Evolutionary conservation across 345 rosid genomes (phyloP).

Genomic region (Streptanthus diversifolius): DNA sequence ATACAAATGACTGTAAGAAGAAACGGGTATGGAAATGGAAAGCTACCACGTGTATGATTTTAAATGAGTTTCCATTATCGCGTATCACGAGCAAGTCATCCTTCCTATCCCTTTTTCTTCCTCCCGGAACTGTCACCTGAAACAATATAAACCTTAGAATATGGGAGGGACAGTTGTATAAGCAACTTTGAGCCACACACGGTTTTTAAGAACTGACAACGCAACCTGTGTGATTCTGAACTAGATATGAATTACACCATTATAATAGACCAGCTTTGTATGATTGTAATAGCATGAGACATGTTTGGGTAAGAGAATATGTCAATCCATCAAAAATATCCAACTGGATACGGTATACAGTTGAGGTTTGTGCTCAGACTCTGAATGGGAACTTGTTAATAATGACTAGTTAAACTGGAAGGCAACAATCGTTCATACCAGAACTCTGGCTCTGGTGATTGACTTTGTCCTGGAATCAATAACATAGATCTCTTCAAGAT

Average conservation of each 20-base stretch:
- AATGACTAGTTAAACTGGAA: neutral
- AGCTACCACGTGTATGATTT: constrained; percentile 59
- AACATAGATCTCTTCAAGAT: constrained; percentile 91
- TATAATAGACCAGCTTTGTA: neutral
- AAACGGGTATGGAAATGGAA: constrained; percentile 1
- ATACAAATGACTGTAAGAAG: neutral
- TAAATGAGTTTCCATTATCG: constrained; percentile 77
- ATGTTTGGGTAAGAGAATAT: neutral
- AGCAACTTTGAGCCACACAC: neutral
- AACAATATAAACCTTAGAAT: constrained; percentile 18
- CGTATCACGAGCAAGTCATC: constrained; percentile 78
- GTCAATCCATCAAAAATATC: neutral
- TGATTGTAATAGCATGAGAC: neutral
- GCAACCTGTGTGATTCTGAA: neutral
- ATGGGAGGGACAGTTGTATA: neutral
- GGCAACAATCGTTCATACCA: constrained; percentile 43
- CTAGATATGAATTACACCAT: neutral
- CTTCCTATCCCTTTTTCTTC: constrained; percentile 81
- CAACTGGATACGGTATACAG: neutral
- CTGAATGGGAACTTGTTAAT: neutral
- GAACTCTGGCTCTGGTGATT: constrained; percentile 85
- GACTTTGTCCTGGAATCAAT: constrained; percentile 87
- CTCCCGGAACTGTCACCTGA: constrained; percentile 83
- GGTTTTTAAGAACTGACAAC: neutral
- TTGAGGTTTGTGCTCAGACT: constrained; percentile 1